Evolutionary conservation across 208 protist species (phyloP), one percentile per base, ranked within the genome.

Genomic region (Trypanosoma conorhini): DNA sequence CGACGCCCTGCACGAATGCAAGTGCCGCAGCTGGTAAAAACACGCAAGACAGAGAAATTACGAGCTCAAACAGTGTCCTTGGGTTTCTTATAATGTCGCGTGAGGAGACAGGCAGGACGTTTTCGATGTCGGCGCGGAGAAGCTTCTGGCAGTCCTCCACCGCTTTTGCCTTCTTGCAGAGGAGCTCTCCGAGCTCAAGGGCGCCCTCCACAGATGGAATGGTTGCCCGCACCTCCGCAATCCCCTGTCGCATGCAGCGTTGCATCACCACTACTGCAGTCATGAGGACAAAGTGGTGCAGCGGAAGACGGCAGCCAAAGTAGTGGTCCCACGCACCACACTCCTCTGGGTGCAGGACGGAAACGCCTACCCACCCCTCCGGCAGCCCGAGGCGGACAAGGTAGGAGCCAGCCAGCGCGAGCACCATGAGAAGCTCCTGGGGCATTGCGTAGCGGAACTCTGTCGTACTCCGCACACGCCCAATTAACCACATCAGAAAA

Each of bases 1-100:
- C 13, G 51, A 75, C 74, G 22, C 74, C 74, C 31, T 75, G 68
- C 19, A 79, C 31, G 65, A 79, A 79, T 35, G 67, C 31, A 50
- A 74, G 56, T 28, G 51, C 50, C 24, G 74, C 65, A 9, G 74
- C 69, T 31, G 74, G 74, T 19, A 75, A 44, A 30, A 74, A 48
- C 17, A 26, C 30, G 44, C 50, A 70, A 1, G 56, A 56, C 21
- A 63, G 31, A 33, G 64, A 10, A 62, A 70, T 70, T 26, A 72
- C 8, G 28, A 66, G 60, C 57, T 78, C 40, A 50, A 73, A 64
- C 10, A 63, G 21, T 21, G 40, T 68, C 10, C 52, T 66, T n/a
- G 73, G 65, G 3, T 72, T 54, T 31, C 66, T 65, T 51, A 78
- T 62, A 48, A 62, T 71, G 24, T 71, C 44, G 24, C 21, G 54